Evolutionary conservation across 140 eudicot species (phyloP).

Genomic region (Flaveria floridana): DNA sequence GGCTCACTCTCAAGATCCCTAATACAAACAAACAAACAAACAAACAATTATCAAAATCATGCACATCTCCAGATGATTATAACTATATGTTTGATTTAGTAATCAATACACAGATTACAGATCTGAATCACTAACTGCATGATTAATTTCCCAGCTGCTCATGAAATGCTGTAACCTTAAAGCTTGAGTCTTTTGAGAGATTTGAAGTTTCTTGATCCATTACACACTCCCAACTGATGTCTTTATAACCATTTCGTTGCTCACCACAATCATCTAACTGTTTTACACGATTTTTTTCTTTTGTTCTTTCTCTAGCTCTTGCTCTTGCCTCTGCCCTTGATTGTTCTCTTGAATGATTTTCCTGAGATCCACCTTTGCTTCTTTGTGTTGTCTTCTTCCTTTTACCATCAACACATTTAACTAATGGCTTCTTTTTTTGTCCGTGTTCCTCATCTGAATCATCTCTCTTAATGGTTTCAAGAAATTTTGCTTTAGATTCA

Average conservation of each 20-base stretch:
- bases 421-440: neutral
- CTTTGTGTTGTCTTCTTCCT: constrained; percentile 10
- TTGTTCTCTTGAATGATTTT: constrained; percentile 22
- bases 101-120: neutral
- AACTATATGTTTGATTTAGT: no score
- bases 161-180: constrained; percentile 1
- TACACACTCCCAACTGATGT: neutral
- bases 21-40: neutral
- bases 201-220: neutral
- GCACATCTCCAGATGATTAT: constrained; percentile 1
- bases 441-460: neutral
- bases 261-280: constrained; percentile 12
- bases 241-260: constrained; percentile 4
- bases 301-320: constrained; percentile 55
- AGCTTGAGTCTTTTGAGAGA: constrained; percentile 11
- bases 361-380: constrained; percentile 16
- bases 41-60: neutral
- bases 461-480: constrained; percentile 27
- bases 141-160: constrained; percentile 9
- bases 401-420: neutral
- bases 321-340: constrained; percentile 48
- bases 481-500: constrained; percentile 22
- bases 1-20: constrained; percentile 7
- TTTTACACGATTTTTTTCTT: constrained; percentile 24
- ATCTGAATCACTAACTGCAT: constrained; percentile 12